Base-by-base conservation (phyloP, 2,329 filamentous ascomycete genomes). In the Aotearoamyces nothofagi region DNA sequence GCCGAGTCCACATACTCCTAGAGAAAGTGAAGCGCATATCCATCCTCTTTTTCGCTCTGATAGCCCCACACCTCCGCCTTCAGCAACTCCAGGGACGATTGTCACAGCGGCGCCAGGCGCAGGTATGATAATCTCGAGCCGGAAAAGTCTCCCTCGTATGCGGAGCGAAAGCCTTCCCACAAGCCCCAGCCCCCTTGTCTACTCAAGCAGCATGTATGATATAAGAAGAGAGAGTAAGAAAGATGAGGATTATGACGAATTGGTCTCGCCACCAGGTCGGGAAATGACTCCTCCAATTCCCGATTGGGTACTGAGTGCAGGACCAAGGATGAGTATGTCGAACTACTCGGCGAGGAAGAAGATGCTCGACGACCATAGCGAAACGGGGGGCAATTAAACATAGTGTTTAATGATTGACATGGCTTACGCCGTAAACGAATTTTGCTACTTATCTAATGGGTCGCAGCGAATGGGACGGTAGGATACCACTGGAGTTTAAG, bases 11-110 rank as follows among this genome's bases (percentile, higher is more conserved):
- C 46, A 45, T 5, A 57, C 52, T 27, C 55, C 53, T 15, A 27
- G 39, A 6, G 40, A 51, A 10, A 62, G 61, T 42, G 76, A 84
- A 47, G 61, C 71, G 3, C 70, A 83, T 44, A 83, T 84, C 25
- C 79, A 86, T 48, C 79, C 79, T 6, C 61, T 86, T 3, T 84
- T 86, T 56, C 65, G 79, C 34, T 74, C 73, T 5, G 76, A 81
- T 45, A 78, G 71, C 22, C 75, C 75, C 0, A 64, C 60, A 2
- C 76, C 77, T 5, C 72, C 77, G 1, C 69, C 78, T 1, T 53
- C 68, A 5, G 62, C 66, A 2, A 26, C 24, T 0, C 72, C 76
- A 0, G 75, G 77, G 1, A 86, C 79, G 0, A 62, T 75, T 10
- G 75, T 86, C 27, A 58, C 71, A 8, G 79, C 78, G 0, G 73